Evolutionary conservation across 768 basidiomycete species (phyloP).

Genomic region (Tulasnella sp.): DNA sequence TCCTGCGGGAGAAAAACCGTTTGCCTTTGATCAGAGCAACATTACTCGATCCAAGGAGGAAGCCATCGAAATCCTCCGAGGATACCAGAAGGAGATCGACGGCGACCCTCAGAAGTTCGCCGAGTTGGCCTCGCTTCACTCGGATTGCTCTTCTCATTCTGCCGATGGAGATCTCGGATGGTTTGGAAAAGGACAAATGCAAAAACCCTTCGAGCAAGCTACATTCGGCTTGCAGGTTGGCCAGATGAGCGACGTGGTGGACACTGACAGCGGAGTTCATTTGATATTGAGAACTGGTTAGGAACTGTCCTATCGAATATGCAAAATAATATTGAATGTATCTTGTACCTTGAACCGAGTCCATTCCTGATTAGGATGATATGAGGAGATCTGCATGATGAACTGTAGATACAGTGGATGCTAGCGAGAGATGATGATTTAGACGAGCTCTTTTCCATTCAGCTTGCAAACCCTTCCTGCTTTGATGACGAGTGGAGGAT

Average conservation of each 20-base stretch:
- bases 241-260: conserved; percentile 72
- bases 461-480: conserved; percentile 42
- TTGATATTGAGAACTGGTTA: conserved; percentile 74
- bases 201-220: conserved; percentile 93
- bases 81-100: conserved; percentile 55
- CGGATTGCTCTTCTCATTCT: conserved; percentile 83
- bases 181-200: conserved; percentile 87
- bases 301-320: not conserved
- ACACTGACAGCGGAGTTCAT: conserved; percentile 92
- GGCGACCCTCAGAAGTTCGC: conserved; percentile 58
- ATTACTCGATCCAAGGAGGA: conserved; percentile 86
- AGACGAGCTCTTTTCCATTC: conserved; percentile 29
- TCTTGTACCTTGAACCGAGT: not conserved
- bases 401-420: not conserved
- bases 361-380: not conserved
- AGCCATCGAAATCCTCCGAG: conserved; percentile 69
- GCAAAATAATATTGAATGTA: not conserved
- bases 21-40: conserved; percentile 39
- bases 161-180: conserved; percentile 80
- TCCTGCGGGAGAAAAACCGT: conserved; percentile 8
- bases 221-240: conserved; percentile 63
- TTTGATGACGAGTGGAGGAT: conserved; percentile 54
- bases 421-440: not conserved
- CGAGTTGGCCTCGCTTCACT: conserved; percentile 63
- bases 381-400: not conserved